Evolutionary conservation across 495 filamentous ascomycete species (phyloP), one percentile per base, ranked within the genome.

Genomic region (Penicillium soppii): DNA sequence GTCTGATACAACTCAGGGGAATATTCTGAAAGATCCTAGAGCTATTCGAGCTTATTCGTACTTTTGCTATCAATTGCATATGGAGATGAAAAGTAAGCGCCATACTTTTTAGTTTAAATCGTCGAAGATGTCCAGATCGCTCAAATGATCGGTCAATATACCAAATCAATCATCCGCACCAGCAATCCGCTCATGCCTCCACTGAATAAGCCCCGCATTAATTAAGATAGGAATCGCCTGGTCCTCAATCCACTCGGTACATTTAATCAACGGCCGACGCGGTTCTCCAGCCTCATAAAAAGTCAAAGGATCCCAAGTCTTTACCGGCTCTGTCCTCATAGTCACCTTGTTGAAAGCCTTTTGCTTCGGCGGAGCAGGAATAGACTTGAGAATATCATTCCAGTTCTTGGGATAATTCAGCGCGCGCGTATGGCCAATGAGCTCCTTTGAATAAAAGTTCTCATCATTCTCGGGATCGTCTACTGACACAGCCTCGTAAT

Each of bases 191-290:
- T 45, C 27, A 33, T 33, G 7, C 8, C 41, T 29, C 10, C 26
- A 21, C 29, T 33, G 43, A 33, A 65, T 45, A 36, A 64, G 30
- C 20, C 54, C 61, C 20, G 21, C 21, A n/a, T 39, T 19, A 5
- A 43, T 42, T n/a, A 67, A 38, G 17, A 39, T 39, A 2, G 61
- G 61, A 33, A 67, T 49, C 20, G 61, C 63, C 41, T 42, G 32
- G 15, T 67, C 44, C 58, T 66, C 33, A 12, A 59, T 60, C 63
- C 63, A 67, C 39, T 68, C 65, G 0, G 58, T 67, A 26, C 65
- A 67, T 43, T 68, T 67, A 15, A 60, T 33, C 47, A 59, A 42
- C 21, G 50, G 50, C 29, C 30, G 50, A 21, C 59, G 53, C 27
- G 39, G 43, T 41, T 68, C 62, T 6, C 55, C 50, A 4, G 42